Evolutionary conservation across 106 monocot species (phyloP), one percentile per base, ranked within the genome.

Genomic region (Chionographis japonica): DNA sequence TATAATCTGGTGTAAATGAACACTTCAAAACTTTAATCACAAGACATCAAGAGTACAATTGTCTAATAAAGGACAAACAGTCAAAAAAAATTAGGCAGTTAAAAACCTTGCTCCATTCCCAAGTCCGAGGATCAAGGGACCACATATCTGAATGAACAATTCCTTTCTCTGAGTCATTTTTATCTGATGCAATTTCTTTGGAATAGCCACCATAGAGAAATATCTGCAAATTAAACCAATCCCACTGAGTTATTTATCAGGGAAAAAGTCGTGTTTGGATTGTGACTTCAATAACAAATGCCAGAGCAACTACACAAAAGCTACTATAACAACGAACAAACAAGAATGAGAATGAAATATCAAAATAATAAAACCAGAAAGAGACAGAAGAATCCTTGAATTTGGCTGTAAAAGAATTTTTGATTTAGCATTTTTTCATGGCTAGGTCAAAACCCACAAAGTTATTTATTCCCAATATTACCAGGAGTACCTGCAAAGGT

Each of bases 81-180:
- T 40, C 37, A 54, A 52, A 60, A 27, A 27, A 60, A 10, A 18
- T 37, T 56, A 37, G 14, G 4, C 6, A 51, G 17, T 12, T 10
- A 62, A 27, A 3, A 57, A 90, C 97, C 92, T 87, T 98, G 65
- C 72, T 84, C 97, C 97, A 92, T 71, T 98, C 92, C 97, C 92
- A 93, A 35, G 82, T 87, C 55, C 87, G 89, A 63, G 97, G 89
- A 83, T 98, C 92, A 81, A 98, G 92, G 35, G 85, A 75, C 97
- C 97, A 98, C 83, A 93, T 79, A 56, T 97, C 92, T 50, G 91
- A 89, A 86, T 97, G 87, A 80, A 92, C 92, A 70, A 87, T 75
- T 62, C 95, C 92, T 80, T 97, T 97, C 75, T 97, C 95, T 43
- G 88, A 88, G 62, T 72, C 60, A 81, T 67, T 84, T 77, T 97